Evolutionary conservation across 805 yeast genomes (phyloP).

Genomic region (Yarrowia hollandica): DNA sequence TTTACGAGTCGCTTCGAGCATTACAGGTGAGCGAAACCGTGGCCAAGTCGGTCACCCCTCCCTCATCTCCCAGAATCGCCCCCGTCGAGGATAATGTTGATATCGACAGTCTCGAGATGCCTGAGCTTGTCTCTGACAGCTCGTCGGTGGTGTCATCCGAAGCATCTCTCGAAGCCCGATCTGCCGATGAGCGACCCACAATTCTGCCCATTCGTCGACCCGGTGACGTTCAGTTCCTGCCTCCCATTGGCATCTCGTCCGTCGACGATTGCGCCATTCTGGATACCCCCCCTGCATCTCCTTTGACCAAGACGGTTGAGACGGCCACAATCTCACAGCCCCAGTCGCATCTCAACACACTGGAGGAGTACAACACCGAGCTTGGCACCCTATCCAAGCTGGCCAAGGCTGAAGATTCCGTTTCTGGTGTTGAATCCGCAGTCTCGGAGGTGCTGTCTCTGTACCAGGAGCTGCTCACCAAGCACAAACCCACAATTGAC

Average conservation of each 20-base stretch:
- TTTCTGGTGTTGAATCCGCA: background rate
- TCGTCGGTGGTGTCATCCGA: background rate
- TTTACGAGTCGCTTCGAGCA: slow-evolving; percentile 9
- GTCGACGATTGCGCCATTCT: slow-evolving; percentile 26
- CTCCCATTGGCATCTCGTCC: slow-evolving; percentile 17
- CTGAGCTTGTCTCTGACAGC: slow-evolving; percentile 5
- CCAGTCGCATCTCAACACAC: background rate
- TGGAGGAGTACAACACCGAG: slow-evolving; percentile 9
- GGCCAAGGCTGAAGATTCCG: background rate
- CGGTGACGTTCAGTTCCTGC: slow-evolving; percentile 18
- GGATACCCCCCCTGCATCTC: slow-evolving; percentile 28
- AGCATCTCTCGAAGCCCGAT: background rate
- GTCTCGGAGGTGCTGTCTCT: background rate
- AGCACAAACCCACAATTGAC: slow-evolving; percentile 4
- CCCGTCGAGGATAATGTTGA: background rate
- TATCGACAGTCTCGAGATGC: background rate
- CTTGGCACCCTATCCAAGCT: background rate
- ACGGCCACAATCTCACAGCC: background rate
- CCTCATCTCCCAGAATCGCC: background rate
- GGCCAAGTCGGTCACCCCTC: slow-evolving; percentile 2
- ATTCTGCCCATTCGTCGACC: background rate
- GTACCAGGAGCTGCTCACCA: slow-evolving; percentile 6
- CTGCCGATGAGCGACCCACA: background rate
- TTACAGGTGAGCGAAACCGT: slow-evolving; percentile 14
- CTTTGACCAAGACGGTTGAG: background rate